Evolutionary conservation across 768 basidiomycete genomes (phyloP).

Genomic region (Phylloporus rhodoxanthus): DNA sequence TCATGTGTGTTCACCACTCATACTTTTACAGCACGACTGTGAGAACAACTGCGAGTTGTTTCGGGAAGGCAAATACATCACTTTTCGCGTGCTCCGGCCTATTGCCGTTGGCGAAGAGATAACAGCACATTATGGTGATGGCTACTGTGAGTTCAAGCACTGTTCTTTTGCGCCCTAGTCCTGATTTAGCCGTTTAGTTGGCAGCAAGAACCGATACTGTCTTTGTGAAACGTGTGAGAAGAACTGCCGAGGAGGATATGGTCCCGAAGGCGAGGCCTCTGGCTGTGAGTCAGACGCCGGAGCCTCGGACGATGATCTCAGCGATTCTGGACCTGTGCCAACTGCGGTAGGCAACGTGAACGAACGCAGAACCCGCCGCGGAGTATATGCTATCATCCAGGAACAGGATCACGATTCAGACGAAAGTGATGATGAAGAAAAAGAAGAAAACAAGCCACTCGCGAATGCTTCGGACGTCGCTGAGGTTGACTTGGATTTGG

Average conservation of each 20-base stretch:
- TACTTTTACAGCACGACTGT: constrained; percentile 69
- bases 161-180: constrained; percentile 16
- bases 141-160: constrained; percentile 63
- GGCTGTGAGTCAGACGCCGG: constrained; percentile 45
- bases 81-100: constrained; percentile 74
- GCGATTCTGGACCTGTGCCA: constrained; percentile 41
- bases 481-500: constrained; percentile 51
- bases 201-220: constrained; percentile 66
- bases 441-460: constrained; percentile 43
- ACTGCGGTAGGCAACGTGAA: constrained; percentile 57
- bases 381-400: constrained; percentile 69
- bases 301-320: constrained; percentile 29
- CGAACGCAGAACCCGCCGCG: constrained; percentile 74
- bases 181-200: constrained; percentile 44
- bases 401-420: constrained; percentile 57
- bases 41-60: constrained; percentile 86
- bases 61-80: constrained; percentile 84
- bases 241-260: constrained; percentile 68
- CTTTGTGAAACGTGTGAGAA: constrained; percentile 85
- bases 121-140: constrained; percentile 86
- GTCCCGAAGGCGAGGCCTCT: constrained; percentile 43
- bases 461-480: constrained; percentile 43
- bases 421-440: constrained; percentile 51
- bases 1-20: neutral
- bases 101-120: constrained; percentile 82